These are phyloP conservation scores for Colletotrichum godetiae DNA, from an alignment of 2,329 filamentous ascomycete species.

Conservation along the genomic window DNA sequence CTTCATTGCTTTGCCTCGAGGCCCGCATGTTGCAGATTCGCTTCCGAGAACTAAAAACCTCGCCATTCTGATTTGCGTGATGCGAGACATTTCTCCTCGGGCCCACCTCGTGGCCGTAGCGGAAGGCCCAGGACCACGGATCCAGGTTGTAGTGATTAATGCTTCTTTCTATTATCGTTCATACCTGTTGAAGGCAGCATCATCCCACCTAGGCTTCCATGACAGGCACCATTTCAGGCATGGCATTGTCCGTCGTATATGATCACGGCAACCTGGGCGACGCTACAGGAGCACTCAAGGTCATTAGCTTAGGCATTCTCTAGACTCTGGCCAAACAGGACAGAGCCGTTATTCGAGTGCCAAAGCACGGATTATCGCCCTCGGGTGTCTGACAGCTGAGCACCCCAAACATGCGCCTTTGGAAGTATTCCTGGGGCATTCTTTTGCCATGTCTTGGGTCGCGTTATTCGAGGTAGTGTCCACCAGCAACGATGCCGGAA, in stretches of 20 bases:
- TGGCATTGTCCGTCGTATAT: not conserved
- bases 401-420: not conserved
- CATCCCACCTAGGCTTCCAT: no score
- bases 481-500: not conserved
- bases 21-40: slow-evolving; percentile 29
- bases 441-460: not conserved
- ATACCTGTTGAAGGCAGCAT: not conserved
- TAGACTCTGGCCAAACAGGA: no score
- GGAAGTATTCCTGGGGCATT: not conserved
- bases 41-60: not conserved
- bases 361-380: not conserved
- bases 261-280: not conserved
- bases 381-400: not conserved
- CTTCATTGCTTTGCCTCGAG: slow-evolving; percentile 2
- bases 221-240: not conserved
- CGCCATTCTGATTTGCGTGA: slow-evolving; percentile 15
- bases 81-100: slow-evolving; percentile 19
- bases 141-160: not conserved
- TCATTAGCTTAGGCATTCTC: not conserved
- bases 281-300: not conserved
- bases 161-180: not conserved
- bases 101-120: not conserved
- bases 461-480: not conserved
- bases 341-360: not conserved
- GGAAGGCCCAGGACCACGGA: slow-evolving; percentile 1